Conservation (phyloP, 2,329 filamentous ascomycete genomes). For the Tolypocladium paradoxum region DNA sequence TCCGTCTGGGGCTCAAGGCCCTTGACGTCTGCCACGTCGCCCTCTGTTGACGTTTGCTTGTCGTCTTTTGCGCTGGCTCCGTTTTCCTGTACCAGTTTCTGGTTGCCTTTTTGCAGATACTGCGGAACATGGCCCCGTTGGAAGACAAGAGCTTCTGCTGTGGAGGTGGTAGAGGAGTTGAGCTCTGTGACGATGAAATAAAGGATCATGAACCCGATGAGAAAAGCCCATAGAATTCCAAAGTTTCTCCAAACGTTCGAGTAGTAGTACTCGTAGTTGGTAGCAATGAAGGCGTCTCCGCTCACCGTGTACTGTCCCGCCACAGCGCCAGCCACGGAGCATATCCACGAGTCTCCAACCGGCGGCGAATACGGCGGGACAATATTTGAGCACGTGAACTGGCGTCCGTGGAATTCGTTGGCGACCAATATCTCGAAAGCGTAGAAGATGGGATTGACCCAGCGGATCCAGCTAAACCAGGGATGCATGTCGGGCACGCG, state of each 20-base stretch:
- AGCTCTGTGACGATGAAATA: conserved; percentile 56
- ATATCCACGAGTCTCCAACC: conserved; percentile 38
- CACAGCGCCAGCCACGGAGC: conserved; percentile 41
- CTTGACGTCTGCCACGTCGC: conserved; percentile 11
- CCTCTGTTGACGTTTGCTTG: conserved; percentile 4
- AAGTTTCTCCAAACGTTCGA: conserved; percentile 57
- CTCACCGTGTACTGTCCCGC: conserved; percentile 42
- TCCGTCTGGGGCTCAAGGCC: conserved; percentile 33
- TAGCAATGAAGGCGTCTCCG: conserved; percentile 49
- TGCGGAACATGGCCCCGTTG: conserved; percentile 40
- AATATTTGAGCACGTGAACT: conserved; percentile 44
- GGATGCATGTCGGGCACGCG: conserved; percentile 48
- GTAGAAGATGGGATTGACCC: conserved; percentile 63
- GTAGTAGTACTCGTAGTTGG: conserved; percentile 45
- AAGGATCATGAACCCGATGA: conserved; percentile 50
- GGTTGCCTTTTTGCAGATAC: conserved; percentile 22
- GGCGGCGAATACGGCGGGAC: conserved; percentile 35
- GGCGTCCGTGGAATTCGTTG: conserved; percentile 57
- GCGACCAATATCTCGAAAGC: conserved; percentile 62
- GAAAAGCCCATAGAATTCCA: conserved; percentile 55
- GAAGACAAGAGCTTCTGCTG: conserved; percentile 61
- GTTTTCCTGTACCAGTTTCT: conserved; percentile 18
- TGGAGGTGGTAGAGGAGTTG: conserved; percentile 51
- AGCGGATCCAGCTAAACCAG: conserved; percentile 66
- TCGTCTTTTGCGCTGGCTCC: conserved; percentile 14